Conservation (phyloP, 805 yeast genomes). For the Candida krabiensis region DNA sequence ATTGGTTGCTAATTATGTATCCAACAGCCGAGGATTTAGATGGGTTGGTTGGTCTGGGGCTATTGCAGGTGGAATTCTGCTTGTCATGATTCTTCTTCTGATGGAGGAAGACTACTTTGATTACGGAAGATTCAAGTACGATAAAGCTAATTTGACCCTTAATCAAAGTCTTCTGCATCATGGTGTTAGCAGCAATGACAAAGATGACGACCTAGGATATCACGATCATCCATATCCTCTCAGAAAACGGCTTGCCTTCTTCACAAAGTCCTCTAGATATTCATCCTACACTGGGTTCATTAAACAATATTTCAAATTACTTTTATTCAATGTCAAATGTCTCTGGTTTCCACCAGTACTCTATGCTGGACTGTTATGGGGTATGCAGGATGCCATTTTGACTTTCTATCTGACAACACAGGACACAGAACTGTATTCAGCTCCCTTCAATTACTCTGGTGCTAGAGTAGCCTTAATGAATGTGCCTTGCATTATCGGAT, state of each 20-base stretch:
- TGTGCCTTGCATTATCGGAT: constrained; percentile 66
- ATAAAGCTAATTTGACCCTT: constrained; percentile 21
- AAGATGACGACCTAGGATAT: constrained; percentile 26
- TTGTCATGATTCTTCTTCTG: constrained; percentile 54
- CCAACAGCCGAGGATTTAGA: constrained; percentile 52
- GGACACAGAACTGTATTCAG: constrained; percentile 59
- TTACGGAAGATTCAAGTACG: constrained; percentile 39
- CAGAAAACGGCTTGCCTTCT: constrained; percentile 15
- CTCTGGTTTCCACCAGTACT: constrained; percentile 57
- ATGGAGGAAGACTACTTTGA: constrained; percentile 76
- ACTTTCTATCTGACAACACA: constrained; percentile 74
- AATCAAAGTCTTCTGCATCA: constrained; percentile 26
- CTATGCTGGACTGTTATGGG: constrained; percentile 71
- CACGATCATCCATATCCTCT: constrained; percentile 18
- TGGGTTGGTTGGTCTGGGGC: constrained; percentile 78
- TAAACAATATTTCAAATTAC: constrained; percentile 41
- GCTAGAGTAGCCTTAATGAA: constrained; percentile 75
- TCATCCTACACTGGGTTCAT: constrained; percentile 6
- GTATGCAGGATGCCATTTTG: constrained; percentile 71
- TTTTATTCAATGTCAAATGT: constrained; percentile 30
- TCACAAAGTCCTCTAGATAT: constrained; percentile 10
- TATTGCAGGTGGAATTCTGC: constrained; percentile 57
- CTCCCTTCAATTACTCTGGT: constrained; percentile 65
- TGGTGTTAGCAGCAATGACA: constrained; percentile 26
- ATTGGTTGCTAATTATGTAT: constrained; percentile 55